Percentiles rank a stretch among this genome's conserved stretches.
Evolutionary conservation across 2,329 filamentous ascomycete genomes (phyloP).

Genomic region (Tolypocladium ophioglossoides): DNA sequence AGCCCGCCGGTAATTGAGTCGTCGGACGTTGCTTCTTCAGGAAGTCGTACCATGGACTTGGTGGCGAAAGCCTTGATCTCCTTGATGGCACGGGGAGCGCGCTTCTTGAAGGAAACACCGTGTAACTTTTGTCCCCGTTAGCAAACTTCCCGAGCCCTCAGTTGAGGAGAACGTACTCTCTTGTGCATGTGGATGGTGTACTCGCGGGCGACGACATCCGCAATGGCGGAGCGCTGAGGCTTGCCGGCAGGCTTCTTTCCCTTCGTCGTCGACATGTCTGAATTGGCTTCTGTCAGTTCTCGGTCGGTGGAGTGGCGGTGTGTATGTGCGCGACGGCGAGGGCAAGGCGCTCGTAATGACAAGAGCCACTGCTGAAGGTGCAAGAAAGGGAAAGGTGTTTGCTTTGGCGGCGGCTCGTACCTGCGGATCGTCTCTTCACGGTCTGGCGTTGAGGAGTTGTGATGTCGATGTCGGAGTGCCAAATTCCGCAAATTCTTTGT

Average conservation of each 20-base stretch:
- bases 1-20: background rate
- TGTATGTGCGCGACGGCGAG: background rate
- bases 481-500: conserved; percentile 32
- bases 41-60: conserved; percentile 80
- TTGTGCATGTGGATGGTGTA: conserved; percentile 99
- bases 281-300: conserved; percentile 14
- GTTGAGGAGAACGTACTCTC: conserved; percentile 40
- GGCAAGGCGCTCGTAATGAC: background rate
- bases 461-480: conserved; percentile 23
- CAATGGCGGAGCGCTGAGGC: conserved; percentile 78
- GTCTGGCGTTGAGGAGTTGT: conserved; percentile 27
- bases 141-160: conserved; percentile 8
- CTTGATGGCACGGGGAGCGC: conserved; percentile 97
- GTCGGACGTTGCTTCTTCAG: background rate
- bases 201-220: conserved; percentile 98
- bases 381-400: conserved; percentile 7
- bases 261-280: conserved; percentile 32
- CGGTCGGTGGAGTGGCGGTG: conserved; percentile 8
- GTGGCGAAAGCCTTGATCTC: conserved; percentile 94
- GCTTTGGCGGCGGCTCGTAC: conserved; percentile 22
- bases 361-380: background rate
- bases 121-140: conserved; percentile 58
- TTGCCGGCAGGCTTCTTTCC: conserved; percentile 27
- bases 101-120: conserved; percentile 99
- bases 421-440: conserved; percentile 30